Percentiles rank a stretch among this genome's conserved stretches.
Evolutionary conservation across 345 rosid genomes (phyloP).

Genomic region (Eucalyptus paniculata): DNA sequence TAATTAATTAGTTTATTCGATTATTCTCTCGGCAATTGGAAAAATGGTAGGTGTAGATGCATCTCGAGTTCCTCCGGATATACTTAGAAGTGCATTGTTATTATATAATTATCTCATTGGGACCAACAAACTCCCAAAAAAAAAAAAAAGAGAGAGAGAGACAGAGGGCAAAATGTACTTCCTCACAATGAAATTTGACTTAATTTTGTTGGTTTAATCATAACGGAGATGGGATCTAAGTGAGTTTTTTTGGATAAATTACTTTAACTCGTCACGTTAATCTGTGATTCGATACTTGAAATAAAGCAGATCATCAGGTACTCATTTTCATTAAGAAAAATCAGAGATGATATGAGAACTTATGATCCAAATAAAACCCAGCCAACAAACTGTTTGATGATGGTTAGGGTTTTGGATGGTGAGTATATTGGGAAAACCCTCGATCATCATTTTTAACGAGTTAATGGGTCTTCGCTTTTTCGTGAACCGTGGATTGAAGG

Average conservation of each 20-base stretch:
- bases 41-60: not conserved
- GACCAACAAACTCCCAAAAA: not conserved
- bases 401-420: not conserved
- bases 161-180: not conserved
- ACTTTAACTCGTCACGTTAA: not conserved
- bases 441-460: not conserved
- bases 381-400: not conserved
- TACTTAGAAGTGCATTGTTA: not conserved
- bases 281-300: rapidly evolving
- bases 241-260: not conserved
- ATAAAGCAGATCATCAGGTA: rapidly evolving
- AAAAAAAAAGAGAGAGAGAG: not conserved
- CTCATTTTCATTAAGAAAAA: not conserved
- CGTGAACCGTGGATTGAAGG: not conserved
- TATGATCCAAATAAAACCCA: not conserved
- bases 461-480: not conserved
- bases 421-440: not conserved
- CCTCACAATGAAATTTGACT: not conserved
- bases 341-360: not conserved
- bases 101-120: not conserved
- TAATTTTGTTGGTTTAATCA: not conserved
- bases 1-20: not conserved
- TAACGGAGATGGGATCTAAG: not conserved
- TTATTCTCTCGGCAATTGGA: not conserved
- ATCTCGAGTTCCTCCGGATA: not conserved